A percentile compares a stretch with the other conserved stretches of the same genome.
Evolutionary conservation across 1,139 yeast species (phyloP).

Genomic region (Geotrichum macrosporum): DNA sequence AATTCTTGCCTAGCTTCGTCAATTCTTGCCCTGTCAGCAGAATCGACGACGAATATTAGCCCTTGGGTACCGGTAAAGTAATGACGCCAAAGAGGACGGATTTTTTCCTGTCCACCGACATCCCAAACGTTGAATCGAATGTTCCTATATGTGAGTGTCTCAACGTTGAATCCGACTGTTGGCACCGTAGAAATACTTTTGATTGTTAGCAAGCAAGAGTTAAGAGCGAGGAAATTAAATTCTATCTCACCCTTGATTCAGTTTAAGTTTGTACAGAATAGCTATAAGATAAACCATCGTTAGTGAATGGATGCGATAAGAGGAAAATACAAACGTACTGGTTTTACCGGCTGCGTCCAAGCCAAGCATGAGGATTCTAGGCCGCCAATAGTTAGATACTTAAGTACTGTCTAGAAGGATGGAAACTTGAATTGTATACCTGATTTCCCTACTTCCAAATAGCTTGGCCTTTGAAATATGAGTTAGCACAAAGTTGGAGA

Average conservation of each 20-base stretch:
- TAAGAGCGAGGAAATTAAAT: not conserved
- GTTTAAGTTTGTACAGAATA: constrained; percentile 64
- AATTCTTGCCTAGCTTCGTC: constrained; percentile 77
- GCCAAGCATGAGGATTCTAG: constrained; percentile 80
- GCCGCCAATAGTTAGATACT: no score
- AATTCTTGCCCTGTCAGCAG: constrained; percentile 66
- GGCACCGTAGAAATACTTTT: constrained; percentile 73
- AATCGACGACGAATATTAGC: constrained; percentile 86
- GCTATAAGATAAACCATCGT: constrained; percentile 33
- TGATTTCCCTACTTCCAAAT: constrained; percentile 45
- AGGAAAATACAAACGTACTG: constrained; percentile 41
- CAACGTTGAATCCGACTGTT: constrained; percentile 92
- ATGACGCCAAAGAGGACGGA: constrained; percentile 91
- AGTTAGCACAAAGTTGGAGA: not conserved
- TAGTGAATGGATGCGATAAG: not conserved
- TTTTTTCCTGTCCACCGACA: constrained; percentile 92
- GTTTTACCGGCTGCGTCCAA: constrained; percentile 92
- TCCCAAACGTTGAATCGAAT: constrained; percentile 95
- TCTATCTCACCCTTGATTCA: constrained; percentile 52
- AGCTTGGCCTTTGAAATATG: constrained; percentile 41
- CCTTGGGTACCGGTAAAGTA: constrained; percentile 93
- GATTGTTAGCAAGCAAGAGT: not conserved
- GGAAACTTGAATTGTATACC: no score
- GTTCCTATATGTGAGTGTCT: constrained; percentile 82
- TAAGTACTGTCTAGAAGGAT: no score